Evolutionary conservation across 495 filamentous ascomycete genomes (phyloP), one percentile per base, ranked within the genome.

Genomic region (Aspergillus olivimuriae): DNA sequence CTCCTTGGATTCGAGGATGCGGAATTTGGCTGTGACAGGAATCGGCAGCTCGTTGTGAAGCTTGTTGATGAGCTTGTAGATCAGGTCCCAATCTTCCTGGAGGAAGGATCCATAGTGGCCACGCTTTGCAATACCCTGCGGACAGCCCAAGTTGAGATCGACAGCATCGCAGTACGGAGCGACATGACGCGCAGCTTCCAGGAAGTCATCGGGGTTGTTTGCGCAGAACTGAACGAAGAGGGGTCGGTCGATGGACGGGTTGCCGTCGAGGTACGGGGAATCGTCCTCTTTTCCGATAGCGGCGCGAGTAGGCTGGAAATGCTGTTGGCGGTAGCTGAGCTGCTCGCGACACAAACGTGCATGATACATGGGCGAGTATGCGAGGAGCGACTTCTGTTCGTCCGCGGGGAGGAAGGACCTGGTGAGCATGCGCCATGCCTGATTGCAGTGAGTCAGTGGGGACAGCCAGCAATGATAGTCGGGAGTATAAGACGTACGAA

Each of bases 211-310:
- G 0, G 92, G 87, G 32, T 86, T 72, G 58, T 99, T 97, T 36
- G 91, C 81, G 70, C 94, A 97, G 69, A 99, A 99, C 55, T 99
- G 92, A 9, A 95, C 92, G 57, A 95, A 84, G 5, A 96, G 78
- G 3, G 92, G 92, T 5, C 92, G 78, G 60, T 99, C 92, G 39
- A 84, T 61, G 2, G 68, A 47, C 2, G 87, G 82, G 65, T 94
- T 89, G 40, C 92, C 92, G 66, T 98, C 94, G 23, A 97, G 82
- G 54, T 77, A 85, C 38, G 60, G 39, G 44, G 48, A 44, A 48
- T 69, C 44, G 44, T 59, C 46, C 35, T 51, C 54, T 11, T 50
- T 50, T 6, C 64, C 63, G 18, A 71, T 47, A 4, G 62, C 50
- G 4, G 60, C 57, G 39, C 76, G 70, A 10, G 73, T 76, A 0